Conservation (phyloP, 768 basidiomycete species). For the Melanogaster broomeanus region DNA sequence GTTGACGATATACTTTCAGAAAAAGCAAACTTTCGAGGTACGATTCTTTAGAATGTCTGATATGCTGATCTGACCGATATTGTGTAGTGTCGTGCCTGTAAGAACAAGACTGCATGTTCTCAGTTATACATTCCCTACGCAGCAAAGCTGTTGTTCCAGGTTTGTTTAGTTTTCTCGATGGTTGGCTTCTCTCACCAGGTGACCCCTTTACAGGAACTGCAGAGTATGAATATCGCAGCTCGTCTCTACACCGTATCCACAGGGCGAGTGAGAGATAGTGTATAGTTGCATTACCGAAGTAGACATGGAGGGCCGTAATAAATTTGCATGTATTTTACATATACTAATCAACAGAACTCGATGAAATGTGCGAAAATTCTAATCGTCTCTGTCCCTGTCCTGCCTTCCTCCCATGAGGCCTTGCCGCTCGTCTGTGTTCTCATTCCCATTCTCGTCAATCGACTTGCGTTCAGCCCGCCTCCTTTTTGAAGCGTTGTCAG, state of each 20-base stretch:
- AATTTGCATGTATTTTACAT: constrained; percentile 39
- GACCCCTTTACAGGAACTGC: constrained; percentile 63
- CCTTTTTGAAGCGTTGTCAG: constrained; percentile 50
- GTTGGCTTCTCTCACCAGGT: constrained; percentile 1
- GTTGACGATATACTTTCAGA: constrained; percentile 42
- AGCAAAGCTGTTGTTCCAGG: constrained; percentile 95
- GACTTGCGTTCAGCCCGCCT: constrained; percentile 42
- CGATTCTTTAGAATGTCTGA: constrained; percentile 5
- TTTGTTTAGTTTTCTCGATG: constrained; percentile 29
- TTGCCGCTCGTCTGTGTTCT: constrained; percentile 55
- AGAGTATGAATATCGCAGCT: constrained; percentile 94
- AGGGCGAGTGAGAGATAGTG: constrained; percentile 73
- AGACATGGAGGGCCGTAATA: constrained; percentile 1
- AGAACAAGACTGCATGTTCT: constrained; percentile 94
- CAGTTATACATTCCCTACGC: constrained; percentile 95
- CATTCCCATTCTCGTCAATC: constrained; percentile 48
- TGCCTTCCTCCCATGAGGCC: constrained; percentile 57
- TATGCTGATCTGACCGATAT: constrained; percentile 4
- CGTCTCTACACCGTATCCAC: constrained; percentile 86
- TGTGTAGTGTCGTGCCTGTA: constrained; percentile 84
- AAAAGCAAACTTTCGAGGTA: constrained; percentile 97
- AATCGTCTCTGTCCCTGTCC: constrained; percentile 38
- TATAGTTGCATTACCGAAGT: constrained; percentile 9
- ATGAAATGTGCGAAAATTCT: constrained; percentile 14
- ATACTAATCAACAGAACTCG: constrained; percentile 19